Percentiles rank a stretch among this genome's conserved stretches.
These are phyloP conservation scores for Gloeopeniophorella convolvens DNA, from an alignment of 768 basidiomycete species.

Conservation along the genomic window DNA sequence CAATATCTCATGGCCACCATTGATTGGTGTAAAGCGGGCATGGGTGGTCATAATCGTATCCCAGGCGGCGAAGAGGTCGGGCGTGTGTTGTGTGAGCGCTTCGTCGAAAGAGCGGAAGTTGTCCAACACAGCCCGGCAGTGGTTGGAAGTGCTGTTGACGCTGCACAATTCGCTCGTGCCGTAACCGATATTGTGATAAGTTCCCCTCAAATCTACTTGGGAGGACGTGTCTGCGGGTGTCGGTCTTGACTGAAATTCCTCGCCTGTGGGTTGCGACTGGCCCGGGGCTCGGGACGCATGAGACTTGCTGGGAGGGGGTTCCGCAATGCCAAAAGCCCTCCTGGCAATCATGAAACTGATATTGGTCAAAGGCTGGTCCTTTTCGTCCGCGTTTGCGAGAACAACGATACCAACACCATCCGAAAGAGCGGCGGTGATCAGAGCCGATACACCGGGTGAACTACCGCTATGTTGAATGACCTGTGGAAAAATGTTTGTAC, in stretches of 20 bases:
- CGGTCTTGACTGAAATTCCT: not conserved
- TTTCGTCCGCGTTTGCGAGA: slow-evolving; percentile 7
- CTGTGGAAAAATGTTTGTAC: not conserved
- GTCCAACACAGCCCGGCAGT: not conserved
- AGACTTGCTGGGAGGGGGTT: not conserved
- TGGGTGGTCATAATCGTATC: not conserved
- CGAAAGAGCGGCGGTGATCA: not conserved
- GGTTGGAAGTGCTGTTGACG: not conserved
- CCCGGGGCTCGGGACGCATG: not conserved
- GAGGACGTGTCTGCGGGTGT: too few relatives aligned
- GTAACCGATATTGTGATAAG: not conserved
- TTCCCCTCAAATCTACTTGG: not conserved
- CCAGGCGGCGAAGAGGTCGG: not conserved
- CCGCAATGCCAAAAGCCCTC: not conserved
- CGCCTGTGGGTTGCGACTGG: not conserved
- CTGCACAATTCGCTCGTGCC: not conserved
- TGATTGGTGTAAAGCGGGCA: not conserved
- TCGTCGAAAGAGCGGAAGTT: not conserved
- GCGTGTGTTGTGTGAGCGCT: not conserved
- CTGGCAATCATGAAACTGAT: not conserved
- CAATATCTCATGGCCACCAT: not conserved
- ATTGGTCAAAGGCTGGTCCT: not conserved
- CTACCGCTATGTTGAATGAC: not conserved
- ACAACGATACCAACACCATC: slow-evolving; percentile 7
- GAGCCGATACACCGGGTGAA: not conserved